phyloP scores from a whole-genome alignment of 164 flowering plant species.

The Malania oleifera region DNA sequence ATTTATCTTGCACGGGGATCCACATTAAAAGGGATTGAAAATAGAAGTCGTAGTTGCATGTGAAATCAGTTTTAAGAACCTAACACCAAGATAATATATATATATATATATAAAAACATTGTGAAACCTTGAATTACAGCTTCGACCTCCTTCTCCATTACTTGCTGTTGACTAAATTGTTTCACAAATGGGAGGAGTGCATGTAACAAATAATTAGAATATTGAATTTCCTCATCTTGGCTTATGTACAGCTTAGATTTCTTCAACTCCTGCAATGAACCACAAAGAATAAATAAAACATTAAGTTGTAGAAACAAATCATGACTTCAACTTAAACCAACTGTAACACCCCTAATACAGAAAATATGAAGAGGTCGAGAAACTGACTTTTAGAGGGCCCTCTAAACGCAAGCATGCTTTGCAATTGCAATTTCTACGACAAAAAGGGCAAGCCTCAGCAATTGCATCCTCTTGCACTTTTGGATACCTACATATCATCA shows the following conservation, averaged over 20 bases:
- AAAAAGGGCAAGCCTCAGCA: not conserved
- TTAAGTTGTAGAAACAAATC: not conserved
- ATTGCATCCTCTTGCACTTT: not conserved
- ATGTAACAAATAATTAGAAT: constrained; percentile 28
- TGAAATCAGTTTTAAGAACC: too few relatives aligned
- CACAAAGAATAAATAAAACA: not conserved
- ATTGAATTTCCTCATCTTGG: constrained; percentile 18
- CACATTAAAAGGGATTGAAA: too few relatives aligned
- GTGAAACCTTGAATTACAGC: constrained; percentile 46
- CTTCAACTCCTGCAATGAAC: constrained; percentile 12
- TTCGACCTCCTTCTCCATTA: constrained; percentile 39
- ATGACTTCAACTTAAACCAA: too few relatives aligned
- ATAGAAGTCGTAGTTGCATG: too few relatives aligned
- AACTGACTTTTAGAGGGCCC: constrained; percentile 18
- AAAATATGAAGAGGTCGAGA: not conserved
- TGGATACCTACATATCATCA: constrained; percentile 1
- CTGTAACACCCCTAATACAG: not conserved
- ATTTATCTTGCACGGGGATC: too few relatives aligned
- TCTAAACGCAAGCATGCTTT: constrained; percentile 43
- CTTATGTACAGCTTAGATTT: not conserved
- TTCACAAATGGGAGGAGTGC: constrained; percentile 43
- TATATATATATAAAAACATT: too few relatives aligned
- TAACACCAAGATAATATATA: too few relatives aligned
- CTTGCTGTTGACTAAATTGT: constrained; percentile 34
- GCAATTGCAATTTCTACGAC: constrained; percentile 25